Percentiles rank a stretch among this genome's conserved stretches.
Conservation (phyloP, 2,329 filamentous ascomycete species). For the Trichoderma brevicompactum region DNA sequence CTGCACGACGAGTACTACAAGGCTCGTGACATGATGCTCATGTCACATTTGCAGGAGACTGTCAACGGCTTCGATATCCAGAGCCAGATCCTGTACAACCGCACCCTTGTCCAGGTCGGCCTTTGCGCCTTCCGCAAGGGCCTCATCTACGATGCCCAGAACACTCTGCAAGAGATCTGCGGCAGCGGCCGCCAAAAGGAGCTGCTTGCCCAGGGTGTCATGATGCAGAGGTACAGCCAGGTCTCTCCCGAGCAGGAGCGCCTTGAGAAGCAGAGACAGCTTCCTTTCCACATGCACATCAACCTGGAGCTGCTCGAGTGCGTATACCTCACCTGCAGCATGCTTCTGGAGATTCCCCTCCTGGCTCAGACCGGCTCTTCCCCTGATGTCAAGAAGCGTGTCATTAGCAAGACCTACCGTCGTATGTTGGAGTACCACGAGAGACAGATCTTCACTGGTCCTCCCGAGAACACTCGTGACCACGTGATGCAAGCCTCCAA, state of each 20-base stretch:
- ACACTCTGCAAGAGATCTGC: constrained; percentile 96
- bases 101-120: constrained; percentile 94
- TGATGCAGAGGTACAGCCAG: constrained; percentile 95
- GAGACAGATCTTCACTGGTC: constrained; percentile 97
- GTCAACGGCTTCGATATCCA: constrained; percentile 96
- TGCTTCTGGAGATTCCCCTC: constrained; percentile 97
- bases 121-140: constrained; percentile 98
- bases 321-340: constrained; percentile 97
- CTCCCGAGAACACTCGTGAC: constrained; percentile 97
- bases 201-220: constrained; percentile 94
- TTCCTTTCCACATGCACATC: constrained; percentile 99
- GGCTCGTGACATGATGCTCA: constrained; percentile 98
- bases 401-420: constrained; percentile 99
- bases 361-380: constrained; percentile 96
- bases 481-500: constrained; percentile 99
- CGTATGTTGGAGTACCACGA: constrained; percentile 99
- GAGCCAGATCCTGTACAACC: constrained; percentile 98
- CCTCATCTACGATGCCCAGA: constrained; percentile 96
- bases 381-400: constrained; percentile 93
- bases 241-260: constrained; percentile 98
- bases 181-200: constrained; percentile 98
- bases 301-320: constrained; percentile 98
- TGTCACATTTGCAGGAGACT: constrained; percentile 98
- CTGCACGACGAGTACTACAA: constrained; percentile 98
- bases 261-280: constrained; percentile 92